phyloP scores from a whole-genome alignment of 2,329 filamentous ascomycete genomes.

The Capronia americana region DNA sequence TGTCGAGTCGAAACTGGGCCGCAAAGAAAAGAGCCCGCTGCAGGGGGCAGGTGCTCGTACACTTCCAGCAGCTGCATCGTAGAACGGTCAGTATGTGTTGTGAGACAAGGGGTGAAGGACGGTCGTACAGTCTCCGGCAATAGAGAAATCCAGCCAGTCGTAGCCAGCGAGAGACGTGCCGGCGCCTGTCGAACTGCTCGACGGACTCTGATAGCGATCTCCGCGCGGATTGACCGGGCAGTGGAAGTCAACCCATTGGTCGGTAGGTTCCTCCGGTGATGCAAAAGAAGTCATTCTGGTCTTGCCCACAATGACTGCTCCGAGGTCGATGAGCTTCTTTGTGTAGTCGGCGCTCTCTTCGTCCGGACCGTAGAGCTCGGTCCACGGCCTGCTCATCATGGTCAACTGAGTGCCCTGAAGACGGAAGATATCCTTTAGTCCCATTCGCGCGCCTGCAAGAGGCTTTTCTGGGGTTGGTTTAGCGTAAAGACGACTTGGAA shows the following conservation, averaged over 20 bases:
- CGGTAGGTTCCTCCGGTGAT: constrained; percentile 31
- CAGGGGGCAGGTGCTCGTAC: too few species aligned
- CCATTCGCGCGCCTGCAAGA: not conserved
- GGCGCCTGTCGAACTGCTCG: constrained; percentile 10
- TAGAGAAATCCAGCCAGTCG: constrained; percentile 5
- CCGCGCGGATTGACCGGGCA: constrained; percentile 53
- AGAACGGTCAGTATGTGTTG: too few species aligned
- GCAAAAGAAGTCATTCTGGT: not conserved
- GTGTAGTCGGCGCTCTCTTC: not conserved
- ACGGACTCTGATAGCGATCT: constrained; percentile 47
- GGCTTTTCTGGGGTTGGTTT: not conserved
- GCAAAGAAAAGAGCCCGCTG: too few species aligned
- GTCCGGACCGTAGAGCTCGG: not conserved
- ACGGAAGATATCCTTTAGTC: not conserved
- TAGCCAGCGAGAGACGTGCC: not conserved
- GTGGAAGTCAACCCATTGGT: constrained; percentile 46
- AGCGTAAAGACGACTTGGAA: not conserved
- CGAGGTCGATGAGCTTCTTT: not conserved
- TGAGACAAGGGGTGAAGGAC: not conserved
- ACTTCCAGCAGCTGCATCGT: too few species aligned
- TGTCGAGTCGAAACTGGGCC: too few species aligned
- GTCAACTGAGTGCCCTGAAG: not conserved
- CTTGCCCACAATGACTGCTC: not conserved
- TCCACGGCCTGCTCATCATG: not conserved
- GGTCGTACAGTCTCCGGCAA: not conserved